Conservation (phyloP, 2,329 filamentous ascomycete species). For the Coniosporium tulheliwenetii region DNA sequence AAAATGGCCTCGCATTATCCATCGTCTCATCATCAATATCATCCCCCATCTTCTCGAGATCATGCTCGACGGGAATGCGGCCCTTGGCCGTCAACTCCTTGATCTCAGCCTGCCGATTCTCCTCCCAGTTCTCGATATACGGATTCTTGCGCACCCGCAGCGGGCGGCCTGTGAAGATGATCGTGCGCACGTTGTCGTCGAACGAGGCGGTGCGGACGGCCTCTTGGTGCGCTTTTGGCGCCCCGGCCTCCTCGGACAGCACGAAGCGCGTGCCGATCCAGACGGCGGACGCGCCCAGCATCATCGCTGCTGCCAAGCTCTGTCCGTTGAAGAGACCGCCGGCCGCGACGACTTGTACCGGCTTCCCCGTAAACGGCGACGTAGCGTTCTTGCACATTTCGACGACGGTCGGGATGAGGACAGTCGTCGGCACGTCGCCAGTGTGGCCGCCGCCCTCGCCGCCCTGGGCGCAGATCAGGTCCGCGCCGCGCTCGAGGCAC, state of each 20-base stretch:
- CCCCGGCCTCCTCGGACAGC: constrained; percentile 83
- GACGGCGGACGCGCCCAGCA: constrained; percentile 81
- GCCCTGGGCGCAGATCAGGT: constrained; percentile 97
- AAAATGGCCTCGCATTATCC: constrained; percentile 77
- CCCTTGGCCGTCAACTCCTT: constrained; percentile 83
- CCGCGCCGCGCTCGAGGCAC: constrained; percentile 78
- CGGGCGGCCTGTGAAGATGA: constrained; percentile 96
- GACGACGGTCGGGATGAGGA: constrained; percentile 87
- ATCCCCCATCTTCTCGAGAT: constrained; percentile 67
- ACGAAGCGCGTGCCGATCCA: constrained; percentile 98
- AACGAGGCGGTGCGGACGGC: constrained; percentile 81
- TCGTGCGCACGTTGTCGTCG: constrained; percentile 90
- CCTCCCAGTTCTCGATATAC: constrained; percentile 94
- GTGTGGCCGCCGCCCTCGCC: constrained; percentile 96
- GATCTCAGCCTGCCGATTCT: constrained; percentile 78
- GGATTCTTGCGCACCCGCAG: constrained; percentile 84
- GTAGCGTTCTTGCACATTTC: constrained; percentile 66
- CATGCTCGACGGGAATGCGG: constrained; percentile 82
- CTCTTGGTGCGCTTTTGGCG: constrained; percentile 86
- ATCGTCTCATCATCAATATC: constrained; percentile 64
- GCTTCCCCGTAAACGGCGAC: constrained; percentile 71
- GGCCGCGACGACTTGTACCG: constrained; percentile 83
- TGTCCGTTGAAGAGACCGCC: constrained; percentile 91
- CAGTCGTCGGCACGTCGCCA: constrained; percentile 77
- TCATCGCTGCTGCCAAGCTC: constrained; percentile 74